Percentiles rank a stretch among this genome's conserved stretches.
Evolutionary conservation across 495 filamentous ascomycete genomes (phyloP).

Genomic region (Annulohypoxylon bovei): DNA sequence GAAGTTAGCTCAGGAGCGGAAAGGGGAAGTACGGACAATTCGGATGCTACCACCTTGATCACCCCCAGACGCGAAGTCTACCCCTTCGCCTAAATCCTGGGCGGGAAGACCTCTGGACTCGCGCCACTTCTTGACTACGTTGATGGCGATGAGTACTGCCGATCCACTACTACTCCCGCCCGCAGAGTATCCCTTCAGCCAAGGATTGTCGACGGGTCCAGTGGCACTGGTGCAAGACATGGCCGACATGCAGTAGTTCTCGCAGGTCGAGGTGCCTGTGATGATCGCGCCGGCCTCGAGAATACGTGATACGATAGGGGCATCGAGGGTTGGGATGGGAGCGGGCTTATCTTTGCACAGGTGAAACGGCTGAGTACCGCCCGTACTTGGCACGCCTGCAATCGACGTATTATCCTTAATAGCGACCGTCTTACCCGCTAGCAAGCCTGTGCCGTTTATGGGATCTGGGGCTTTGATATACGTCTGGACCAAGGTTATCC

Average conservation of each 20-base stretch:
- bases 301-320: conserved; percentile 57
- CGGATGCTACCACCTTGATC: conserved; percentile 66
- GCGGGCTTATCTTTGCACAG: conserved; percentile 38
- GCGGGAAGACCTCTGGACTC: conserved; percentile 10
- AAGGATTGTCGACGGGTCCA: conserved; percentile 51
- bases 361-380: conserved; percentile 48
- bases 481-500: conserved; percentile 6
- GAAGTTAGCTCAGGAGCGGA: too few relatives aligned
- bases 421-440: conserved; percentile 46
- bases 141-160: conserved; percentile 55
- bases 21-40: conserved; percentile 39
- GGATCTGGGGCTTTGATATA: conserved; percentile 9
- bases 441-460: conserved; percentile 13
- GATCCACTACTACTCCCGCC: conserved; percentile 65
- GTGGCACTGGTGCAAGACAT: conserved; percentile 51
- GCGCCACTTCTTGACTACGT: conserved; percentile 16
- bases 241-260: conserved; percentile 55
- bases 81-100: conserved; percentile 42
- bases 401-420: conserved; percentile 57
- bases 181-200: conserved; percentile 50
- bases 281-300: conserved; percentile 54
- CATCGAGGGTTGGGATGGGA: conserved; percentile 49
- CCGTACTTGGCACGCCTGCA: conserved; percentile 51
- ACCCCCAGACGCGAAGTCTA: conserved; percentile 62
- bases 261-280: conserved; percentile 49